Base-by-base conservation (phyloP, 129 eudicot genomes). In the Chrysanthemum lavandulifolium region DNA sequence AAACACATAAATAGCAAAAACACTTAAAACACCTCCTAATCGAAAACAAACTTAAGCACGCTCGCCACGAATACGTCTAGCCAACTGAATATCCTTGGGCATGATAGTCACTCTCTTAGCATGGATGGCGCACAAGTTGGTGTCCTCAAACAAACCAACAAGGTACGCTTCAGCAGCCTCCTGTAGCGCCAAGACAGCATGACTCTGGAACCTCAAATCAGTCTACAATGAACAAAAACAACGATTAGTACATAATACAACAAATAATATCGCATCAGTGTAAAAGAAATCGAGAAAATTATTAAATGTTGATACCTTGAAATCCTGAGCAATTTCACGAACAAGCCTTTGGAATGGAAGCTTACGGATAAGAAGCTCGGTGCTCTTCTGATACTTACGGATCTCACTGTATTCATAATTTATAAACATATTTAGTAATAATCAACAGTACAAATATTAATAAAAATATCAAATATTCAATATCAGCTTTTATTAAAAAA, bases 111-210 rank as follows among this genome's bases (percentile, higher is more conserved):
- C 94, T 69, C 94, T 82, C 90, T 88, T 88, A 15, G 94, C 94
- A 53, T 87, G 92, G 33, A 87, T 87, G 14, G 92, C 92, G 23
- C 92, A 87, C 78, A 87, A 55, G 78, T 87, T 87, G 5, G 92
- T 87, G 70, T 87, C 92, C 47, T 87, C 92, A 60, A 87, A 87
- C 14, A 87, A 81, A 31, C 95, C 95, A 9, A 88, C 96, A 9
- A 88, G 83, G 65, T 88, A 88, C 0, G 96, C 96, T 66, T 88
- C 96, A 0, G 96, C 96, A 0, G 96, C 96, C 57, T 88, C 95
- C 61, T 88, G 95, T 5, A 88, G 86, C 2, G 95, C 95, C 45
- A 85, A 76, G 0, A 88, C 95, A 13, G 95, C 95, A 25, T 85
- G 91, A 68, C 96, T 88, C 69, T 88, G 96, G 78, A 88, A 88